A percentile compares a stretch with the other conserved stretches of the same genome.
These are phyloP conservation scores for Fusarium sp. DNA, from an alignment of 2,329 filamentous ascomycete species.

Conservation along the genomic window DNA sequence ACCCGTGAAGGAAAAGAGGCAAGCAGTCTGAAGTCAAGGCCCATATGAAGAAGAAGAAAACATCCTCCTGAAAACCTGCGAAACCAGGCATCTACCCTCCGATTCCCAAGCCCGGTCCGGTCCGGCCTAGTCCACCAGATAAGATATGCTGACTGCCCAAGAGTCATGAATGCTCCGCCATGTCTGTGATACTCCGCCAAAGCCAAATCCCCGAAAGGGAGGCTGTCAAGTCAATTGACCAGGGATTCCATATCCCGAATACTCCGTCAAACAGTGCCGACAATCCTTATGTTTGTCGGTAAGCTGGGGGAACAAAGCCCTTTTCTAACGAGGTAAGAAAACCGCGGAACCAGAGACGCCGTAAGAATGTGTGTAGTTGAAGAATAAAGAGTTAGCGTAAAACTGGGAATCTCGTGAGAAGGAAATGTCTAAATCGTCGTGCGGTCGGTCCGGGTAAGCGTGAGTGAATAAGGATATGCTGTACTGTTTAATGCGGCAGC, in stretches of 20 bases:
- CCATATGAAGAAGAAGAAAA: slow-evolving; percentile 18
- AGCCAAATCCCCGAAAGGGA: slow-evolving; percentile 40
- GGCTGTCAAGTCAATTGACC: slow-evolving; percentile 41
- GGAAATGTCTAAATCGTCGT: slow-evolving; percentile 43
- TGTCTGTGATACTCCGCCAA: slow-evolving; percentile 43
- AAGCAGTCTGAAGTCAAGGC: slow-evolving; percentile 22
- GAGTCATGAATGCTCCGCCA: slow-evolving; percentile 41
- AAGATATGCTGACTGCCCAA: slow-evolving; percentile 23
- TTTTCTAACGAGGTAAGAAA: slow-evolving; percentile 16
- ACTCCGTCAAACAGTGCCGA: slow-evolving; percentile 41
- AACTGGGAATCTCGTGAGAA: slow-evolving; percentile 45
- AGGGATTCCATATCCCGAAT: slow-evolving; percentile 36
- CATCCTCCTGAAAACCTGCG: slow-evolving; percentile 18
- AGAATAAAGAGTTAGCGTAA: slow-evolving; percentile 27
- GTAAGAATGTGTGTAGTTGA: slow-evolving; percentile 14
- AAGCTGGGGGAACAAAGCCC: slow-evolving; percentile 25
- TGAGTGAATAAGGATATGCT: slow-evolving; percentile 11
- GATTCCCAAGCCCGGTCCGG: slow-evolving; percentile 27
- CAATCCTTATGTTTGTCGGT: slow-evolving; percentile 4
- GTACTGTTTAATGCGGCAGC: slow-evolving; percentile 68
- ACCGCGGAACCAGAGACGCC: slow-evolving; percentile 37
- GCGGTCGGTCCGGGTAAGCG: slow-evolving; percentile 33
- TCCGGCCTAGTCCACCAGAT: slow-evolving; percentile 16
- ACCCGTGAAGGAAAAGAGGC: slow-evolving; percentile 11
- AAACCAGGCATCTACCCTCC: slow-evolving; percentile 30